Percentiles rank a stretch among this genome's conserved stretches.
Conservation (phyloP, 805 yeast species). For the Zygosaccharomyces kombuchaensis region DNA sequence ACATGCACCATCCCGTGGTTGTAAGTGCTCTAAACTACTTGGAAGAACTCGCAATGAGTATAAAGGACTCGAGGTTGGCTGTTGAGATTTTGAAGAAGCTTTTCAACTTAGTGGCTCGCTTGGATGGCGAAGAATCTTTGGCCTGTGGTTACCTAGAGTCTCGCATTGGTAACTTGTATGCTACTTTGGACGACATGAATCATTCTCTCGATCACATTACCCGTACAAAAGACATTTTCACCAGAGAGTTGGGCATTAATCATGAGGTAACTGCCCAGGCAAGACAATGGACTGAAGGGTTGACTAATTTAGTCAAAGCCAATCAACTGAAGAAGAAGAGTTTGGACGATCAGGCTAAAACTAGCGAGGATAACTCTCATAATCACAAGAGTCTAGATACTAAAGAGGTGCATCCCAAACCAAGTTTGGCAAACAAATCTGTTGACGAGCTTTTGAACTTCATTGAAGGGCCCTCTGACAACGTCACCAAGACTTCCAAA, state of each 20-base stretch:
- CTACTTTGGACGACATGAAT: slow-evolving; percentile 47
- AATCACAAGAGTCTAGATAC: slow-evolving; percentile 24
- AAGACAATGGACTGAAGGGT: slow-evolving; percentile 55
- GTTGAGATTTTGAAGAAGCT: slow-evolving; percentile 51
- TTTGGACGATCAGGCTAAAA: slow-evolving; percentile 30
- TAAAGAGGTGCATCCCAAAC: slow-evolving; percentile 39
- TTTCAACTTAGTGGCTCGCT: slow-evolving; percentile 43
- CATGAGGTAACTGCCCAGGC: slow-evolving; percentile 66
- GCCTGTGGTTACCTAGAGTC: slow-evolving; percentile 62
- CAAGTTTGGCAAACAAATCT: slow-evolving; percentile 58
- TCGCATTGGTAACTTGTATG: slow-evolving; percentile 62
- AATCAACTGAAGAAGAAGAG: slow-evolving; percentile 27
- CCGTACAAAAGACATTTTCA: slow-evolving; percentile 54
- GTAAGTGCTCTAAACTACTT: slow-evolving; percentile 47
- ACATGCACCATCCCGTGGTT: slow-evolving; percentile 66
- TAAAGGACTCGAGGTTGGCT: slow-evolving; percentile 54
- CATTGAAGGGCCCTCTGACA: slow-evolving; percentile 53
- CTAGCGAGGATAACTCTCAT: slow-evolving; percentile 16
- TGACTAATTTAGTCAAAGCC: slow-evolving; percentile 39
- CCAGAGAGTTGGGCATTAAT: slow-evolving; percentile 57
- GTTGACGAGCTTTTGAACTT: slow-evolving; percentile 69
- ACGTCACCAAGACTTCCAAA: slow-evolving; percentile 34
- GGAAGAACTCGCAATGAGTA: slow-evolving; percentile 55
- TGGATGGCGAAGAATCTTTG: slow-evolving; percentile 57
- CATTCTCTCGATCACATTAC: slow-evolving; percentile 54